These are phyloP conservation scores for Berberis thunbergii DNA, from an alignment of 164 flowering plant species.

Conservation along the genomic window DNA sequence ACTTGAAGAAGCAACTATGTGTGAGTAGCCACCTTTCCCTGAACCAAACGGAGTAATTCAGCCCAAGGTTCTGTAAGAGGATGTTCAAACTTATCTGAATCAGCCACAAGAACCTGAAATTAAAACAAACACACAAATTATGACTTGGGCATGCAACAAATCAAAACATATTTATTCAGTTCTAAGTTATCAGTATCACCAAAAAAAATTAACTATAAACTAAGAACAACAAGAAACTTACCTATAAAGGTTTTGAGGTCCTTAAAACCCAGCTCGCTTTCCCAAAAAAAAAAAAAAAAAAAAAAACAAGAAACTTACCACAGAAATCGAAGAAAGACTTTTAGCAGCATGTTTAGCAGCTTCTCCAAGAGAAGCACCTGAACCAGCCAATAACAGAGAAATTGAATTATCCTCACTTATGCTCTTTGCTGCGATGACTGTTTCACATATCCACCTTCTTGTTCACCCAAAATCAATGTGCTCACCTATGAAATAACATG, in stretches of 20 bases:
- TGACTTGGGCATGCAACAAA: too few species aligned
- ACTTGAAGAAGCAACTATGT: conserved; percentile 67
- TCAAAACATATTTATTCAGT: too few species aligned
- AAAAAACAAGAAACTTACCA: conserved; percentile 26
- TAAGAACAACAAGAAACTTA: too few species aligned
- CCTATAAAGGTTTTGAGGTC: background rate
- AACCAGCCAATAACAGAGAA: conserved; percentile 73
- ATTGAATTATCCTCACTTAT: conserved; percentile 45
- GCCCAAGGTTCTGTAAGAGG: conserved; percentile 97
- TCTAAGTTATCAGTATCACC: too few species aligned
- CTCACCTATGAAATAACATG: conserved; percentile 28
- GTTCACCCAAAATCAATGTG: conserved; percentile 76
- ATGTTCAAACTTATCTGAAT: conserved; percentile 56
- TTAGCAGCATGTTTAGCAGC: conserved; percentile 79
- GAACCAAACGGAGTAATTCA: conserved; percentile 65
- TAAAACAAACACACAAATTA: background rate
- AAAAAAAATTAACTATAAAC: too few species aligned
- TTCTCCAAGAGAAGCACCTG: conserved; percentile 66
- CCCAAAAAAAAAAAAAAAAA: background rate
- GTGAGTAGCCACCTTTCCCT: conserved; percentile 61
- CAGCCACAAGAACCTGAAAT: conserved; percentile 80
- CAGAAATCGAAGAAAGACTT: conserved; percentile 65
- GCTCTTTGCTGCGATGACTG: conserved; percentile 53
- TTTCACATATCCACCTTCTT: conserved; percentile 60
- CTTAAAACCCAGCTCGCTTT: background rate